A percentile compares a stretch with the other conserved stretches of the same genome.
Evolutionary conservation across 345 rosid species (phyloP).

Genomic region (Streptanthus diversifolius): DNA sequence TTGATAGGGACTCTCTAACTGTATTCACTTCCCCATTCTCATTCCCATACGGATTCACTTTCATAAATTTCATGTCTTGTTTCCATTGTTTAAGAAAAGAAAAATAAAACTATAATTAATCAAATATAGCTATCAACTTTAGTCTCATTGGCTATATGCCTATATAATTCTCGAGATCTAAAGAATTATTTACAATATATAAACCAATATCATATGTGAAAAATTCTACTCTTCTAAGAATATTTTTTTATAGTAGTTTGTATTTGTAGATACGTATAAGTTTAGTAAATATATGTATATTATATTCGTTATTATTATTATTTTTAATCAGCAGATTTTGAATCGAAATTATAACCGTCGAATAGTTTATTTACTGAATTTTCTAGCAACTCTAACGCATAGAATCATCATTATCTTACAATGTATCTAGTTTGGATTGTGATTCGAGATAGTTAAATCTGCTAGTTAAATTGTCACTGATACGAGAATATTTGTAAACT

Average conservation of each 20-base stretch:
- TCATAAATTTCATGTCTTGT: not conserved
- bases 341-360: too few relatives aligned
- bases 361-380: too few relatives aligned
- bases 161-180: not conserved
- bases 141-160: not conserved
- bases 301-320: too few relatives aligned
- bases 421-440: not conserved
- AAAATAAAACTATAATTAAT: not conserved
- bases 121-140: slow-evolving; percentile 1
- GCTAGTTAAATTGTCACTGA: not conserved
- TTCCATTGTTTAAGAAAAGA: slow-evolving; percentile 4
- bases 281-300: too few relatives aligned
- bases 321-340: too few relatives aligned
- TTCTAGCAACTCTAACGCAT: too few relatives aligned
- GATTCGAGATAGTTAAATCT: not conserved
- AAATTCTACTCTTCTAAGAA: not conserved
- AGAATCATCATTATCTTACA: too few relatives aligned
- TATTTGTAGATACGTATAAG: not conserved
- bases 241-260: not conserved
- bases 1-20: slow-evolving; percentile 30
- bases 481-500: not conserved
- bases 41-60: slow-evolving; percentile 23
- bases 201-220: not conserved
- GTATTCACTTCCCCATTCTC: slow-evolving; percentile 20
- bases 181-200: not conserved